These are phyloP conservation scores for Emergomyces pasteurianus DNA, from an alignment of 2,329 filamentous ascomycete genomes.

Conservation along the genomic window DNA sequence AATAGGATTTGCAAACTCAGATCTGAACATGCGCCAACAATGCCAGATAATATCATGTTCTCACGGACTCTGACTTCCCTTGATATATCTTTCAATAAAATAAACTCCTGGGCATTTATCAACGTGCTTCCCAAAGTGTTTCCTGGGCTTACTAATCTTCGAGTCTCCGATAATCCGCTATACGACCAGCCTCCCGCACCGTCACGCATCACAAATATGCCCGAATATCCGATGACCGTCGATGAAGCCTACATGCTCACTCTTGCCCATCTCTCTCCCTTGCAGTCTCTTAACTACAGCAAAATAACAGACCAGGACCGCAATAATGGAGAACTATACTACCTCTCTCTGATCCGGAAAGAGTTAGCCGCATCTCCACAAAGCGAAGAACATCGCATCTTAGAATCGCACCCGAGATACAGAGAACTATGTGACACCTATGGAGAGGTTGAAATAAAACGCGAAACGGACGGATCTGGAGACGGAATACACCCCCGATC, in stretches of 20 bases:
- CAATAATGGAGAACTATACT: conserved; percentile 83
- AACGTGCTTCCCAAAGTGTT: conserved; percentile 55
- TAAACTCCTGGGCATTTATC: conserved; percentile 61
- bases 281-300: conserved; percentile 50
- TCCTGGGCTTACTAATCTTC: conserved; percentile 61
- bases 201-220: conserved; percentile 28
- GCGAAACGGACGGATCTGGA: conserved; percentile 30
- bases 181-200: conserved; percentile 43
- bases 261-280: conserved; percentile 56
- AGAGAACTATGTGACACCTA: conserved; percentile 61
- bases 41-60: conserved; percentile 38
- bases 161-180: conserved; percentile 76
- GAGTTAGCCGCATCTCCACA: conserved; percentile 45
- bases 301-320: conserved; percentile 61
- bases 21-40: conserved; percentile 2
- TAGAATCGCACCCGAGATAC: conserved; percentile 59
- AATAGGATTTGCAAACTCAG: conserved; percentile 51
- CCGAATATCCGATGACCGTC: conserved; percentile 34
- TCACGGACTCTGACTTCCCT: conserved; percentile 48
- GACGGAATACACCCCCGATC: conserved; percentile 57
- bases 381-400: conserved; percentile 40
- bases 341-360: conserved; percentile 69
- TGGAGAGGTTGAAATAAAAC: conserved; percentile 54
- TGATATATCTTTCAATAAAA: conserved; percentile 61
- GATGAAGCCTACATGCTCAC: conserved; percentile 87